Conservation (phyloP, 2,329 filamentous ascomycete genomes). For the Colletotrichum liaoningense region DNA sequence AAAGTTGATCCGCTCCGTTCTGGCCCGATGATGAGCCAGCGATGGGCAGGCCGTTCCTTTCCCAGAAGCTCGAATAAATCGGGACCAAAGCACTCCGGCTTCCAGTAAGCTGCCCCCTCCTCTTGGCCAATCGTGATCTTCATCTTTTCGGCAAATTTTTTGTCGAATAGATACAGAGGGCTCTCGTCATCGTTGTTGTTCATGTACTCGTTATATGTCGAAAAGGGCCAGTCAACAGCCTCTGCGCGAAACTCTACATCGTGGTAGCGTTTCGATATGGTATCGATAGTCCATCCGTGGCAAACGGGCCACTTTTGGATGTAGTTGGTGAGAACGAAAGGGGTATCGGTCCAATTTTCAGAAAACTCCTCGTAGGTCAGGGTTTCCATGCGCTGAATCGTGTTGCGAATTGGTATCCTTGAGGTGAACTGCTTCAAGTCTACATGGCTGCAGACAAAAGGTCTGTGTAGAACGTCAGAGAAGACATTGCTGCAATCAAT, state of each 20-base stretch:
- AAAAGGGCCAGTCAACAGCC: constrained; percentile 90
- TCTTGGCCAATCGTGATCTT: constrained; percentile 69
- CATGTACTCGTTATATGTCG: constrained; percentile 88
- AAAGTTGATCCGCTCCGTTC: constrained; percentile 91
- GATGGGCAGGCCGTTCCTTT: constrained; percentile 82
- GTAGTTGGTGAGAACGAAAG: constrained; percentile 87
- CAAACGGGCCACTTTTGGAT: constrained; percentile 86
- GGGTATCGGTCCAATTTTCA: constrained; percentile 78
- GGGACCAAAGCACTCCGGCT: constrained; percentile 84
- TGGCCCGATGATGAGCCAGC: constrained; percentile 94
- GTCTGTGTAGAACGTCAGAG: constrained; percentile 90
- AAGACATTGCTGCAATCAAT: constrained; percentile 84
- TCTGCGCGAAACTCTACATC: constrained; percentile 85
- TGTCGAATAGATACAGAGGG: constrained; percentile 92
- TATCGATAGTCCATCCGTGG: constrained; percentile 78
- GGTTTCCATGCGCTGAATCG: constrained; percentile 76
- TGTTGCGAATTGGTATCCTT: constrained; percentile 79
- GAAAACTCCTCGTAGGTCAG: constrained; percentile 81
- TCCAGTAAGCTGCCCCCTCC: constrained; percentile 74
- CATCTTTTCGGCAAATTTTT: constrained; percentile 89
- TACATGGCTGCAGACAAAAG: constrained; percentile 89
- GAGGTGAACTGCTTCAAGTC: constrained; percentile 73
- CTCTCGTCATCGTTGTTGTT: constrained; percentile 83
- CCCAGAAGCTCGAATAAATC: constrained; percentile 88
- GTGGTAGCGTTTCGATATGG: constrained; percentile 72